These are phyloP conservation scores for Ophiostoma tasmaniense DNA, from an alignment of 2,329 filamentous ascomycete genomes.

Conservation along the genomic window DNA sequence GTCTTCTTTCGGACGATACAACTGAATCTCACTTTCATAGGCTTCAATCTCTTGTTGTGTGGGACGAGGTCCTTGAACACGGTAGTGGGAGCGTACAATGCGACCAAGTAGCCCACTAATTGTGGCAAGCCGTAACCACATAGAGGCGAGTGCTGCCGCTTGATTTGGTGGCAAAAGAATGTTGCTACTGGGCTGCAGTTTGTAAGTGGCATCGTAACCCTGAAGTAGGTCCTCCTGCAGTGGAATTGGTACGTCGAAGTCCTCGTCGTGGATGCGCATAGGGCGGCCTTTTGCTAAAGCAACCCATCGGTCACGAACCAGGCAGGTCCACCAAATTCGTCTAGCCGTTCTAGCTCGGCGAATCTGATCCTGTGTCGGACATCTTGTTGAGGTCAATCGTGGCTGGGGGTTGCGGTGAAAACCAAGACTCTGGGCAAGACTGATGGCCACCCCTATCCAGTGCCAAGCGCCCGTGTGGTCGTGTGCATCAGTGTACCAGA, in stretches of 20 bases:
- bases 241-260: constrained; percentile 13
- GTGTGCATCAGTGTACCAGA: constrained; percentile 35
- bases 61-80: constrained; percentile 3
- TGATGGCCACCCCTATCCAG: constrained; percentile 38
- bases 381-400: neutral
- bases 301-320: constrained; percentile 14
- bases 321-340: constrained; percentile 15
- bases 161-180: neutral
- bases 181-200: neutral
- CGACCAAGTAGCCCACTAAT: constrained; percentile 8
- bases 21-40: neutral
- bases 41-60: neutral
- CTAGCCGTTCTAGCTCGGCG: neutral
- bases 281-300: constrained; percentile 13
- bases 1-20: neutral
- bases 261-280: constrained; percentile 14
- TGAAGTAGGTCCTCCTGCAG: constrained; percentile 21
- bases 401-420: constrained; percentile 27
- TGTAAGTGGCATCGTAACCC: neutral
- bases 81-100: constrained; percentile 10
- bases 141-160: neutral
- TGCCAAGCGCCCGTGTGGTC: constrained; percentile 37
- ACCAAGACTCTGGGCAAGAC: constrained; percentile 35
- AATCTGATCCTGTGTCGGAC: neutral
- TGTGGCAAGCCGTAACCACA: constrained; percentile 3